Conservation (phyloP, 1,139 yeast genomes). For the Dujonia santamariae region DNA sequence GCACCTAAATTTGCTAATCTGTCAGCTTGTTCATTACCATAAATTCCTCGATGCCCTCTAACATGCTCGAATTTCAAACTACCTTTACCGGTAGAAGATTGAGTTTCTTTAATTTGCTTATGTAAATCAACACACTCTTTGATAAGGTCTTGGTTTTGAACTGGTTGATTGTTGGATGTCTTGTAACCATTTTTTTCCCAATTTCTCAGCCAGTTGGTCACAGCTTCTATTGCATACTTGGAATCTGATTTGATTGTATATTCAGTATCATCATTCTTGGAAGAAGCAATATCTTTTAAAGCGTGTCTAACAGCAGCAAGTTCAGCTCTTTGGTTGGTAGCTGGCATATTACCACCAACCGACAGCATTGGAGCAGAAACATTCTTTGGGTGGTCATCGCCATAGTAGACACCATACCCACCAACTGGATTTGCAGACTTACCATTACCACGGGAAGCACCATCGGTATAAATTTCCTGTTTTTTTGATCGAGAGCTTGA, state of each 20-base stretch:
- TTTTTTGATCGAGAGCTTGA: too few species aligned
- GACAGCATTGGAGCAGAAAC: conserved; percentile 45
- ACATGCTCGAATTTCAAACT: conserved; percentile 53
- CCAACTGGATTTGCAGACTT: conserved; percentile 37
- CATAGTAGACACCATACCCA: conserved; percentile 78
- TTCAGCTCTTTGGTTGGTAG: conserved; percentile 84
- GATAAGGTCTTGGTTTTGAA: conserved; percentile 53
- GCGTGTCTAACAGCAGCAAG: conserved; percentile 64
- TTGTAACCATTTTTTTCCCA: conserved; percentile 60
- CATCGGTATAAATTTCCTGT: conserved; percentile 59
- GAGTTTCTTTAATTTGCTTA: conserved; percentile 25
- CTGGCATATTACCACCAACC: background rate
- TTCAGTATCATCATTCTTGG: conserved; percentile 9
- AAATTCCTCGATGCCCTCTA: conserved; percentile 64
- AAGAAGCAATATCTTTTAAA: conserved; percentile 32
- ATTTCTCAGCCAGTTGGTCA: conserved; percentile 47
- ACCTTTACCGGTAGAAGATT: conserved; percentile 24
- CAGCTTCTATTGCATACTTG: conserved; percentile 45
- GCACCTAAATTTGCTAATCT: conserved; percentile 47
- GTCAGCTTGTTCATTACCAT: conserved; percentile 81
- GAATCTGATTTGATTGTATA: conserved; percentile 55
- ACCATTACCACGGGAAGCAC: conserved; percentile 63
- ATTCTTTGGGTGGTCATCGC: conserved; percentile 52
- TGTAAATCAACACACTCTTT: conserved; percentile 22
- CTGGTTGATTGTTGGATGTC: conserved; percentile 39